Conservation (phyloP, 2,329 filamentous ascomycete genomes). For the Mollisiaceae sp. region DNA sequence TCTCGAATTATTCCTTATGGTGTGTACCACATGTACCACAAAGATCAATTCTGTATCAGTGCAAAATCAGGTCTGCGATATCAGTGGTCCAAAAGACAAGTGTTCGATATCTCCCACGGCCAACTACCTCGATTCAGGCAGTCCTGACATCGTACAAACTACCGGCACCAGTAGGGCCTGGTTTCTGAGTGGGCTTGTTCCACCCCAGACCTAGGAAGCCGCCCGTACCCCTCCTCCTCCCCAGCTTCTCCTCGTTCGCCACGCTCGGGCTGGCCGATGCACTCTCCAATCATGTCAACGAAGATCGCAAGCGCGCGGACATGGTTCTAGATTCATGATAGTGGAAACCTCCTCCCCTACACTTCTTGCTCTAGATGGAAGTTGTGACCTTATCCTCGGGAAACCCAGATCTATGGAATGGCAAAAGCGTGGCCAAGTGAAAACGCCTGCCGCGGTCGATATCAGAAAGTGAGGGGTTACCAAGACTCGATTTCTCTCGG, state of each 20-base stretch:
- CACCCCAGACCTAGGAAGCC: not conserved
- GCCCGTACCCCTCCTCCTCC: not conserved
- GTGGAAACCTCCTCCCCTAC: not conserved
- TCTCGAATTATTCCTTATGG: not conserved
- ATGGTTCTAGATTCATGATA: constrained; percentile 11
- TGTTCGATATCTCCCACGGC: not conserved
- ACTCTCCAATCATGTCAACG: constrained; percentile 11
- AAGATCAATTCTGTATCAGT: not conserved
- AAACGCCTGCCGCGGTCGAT: constrained; percentile 15
- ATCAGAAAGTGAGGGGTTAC: constrained; percentile 13
- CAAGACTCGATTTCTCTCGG: not conserved
- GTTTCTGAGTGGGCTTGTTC: not conserved
- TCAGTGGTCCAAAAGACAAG: not conserved
- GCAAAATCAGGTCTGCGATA: not conserved
- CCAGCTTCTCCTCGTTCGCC: constrained; percentile 11
- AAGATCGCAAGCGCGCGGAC: constrained; percentile 3
- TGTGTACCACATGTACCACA: not conserved
- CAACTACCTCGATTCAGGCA: constrained; percentile 5
- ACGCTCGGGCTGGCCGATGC: not conserved
- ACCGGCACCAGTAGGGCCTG: not conserved
- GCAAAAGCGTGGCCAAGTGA: not conserved
- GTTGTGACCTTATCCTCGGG: constrained; percentile 7
- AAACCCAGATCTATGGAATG: constrained; percentile 9
- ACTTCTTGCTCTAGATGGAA: not conserved
- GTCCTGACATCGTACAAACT: not conserved